Conservation (phyloP, 2,329 filamentous ascomycete genomes). For the Diplodia corticola region DNA sequence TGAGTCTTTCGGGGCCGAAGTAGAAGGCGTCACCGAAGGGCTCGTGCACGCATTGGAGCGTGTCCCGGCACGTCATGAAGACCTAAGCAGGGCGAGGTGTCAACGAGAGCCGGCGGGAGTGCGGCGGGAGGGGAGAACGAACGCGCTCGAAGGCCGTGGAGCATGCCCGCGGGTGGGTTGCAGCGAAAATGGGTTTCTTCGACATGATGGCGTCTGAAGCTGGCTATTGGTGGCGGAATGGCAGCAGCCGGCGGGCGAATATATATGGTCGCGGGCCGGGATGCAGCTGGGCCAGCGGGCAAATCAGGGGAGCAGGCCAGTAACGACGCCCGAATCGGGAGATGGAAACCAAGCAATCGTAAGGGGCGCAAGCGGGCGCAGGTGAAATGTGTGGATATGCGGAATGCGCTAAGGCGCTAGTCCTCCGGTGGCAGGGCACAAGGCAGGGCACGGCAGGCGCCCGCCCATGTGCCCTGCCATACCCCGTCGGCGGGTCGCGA, state of each 20-base stretch:
- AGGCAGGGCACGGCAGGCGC: constrained; percentile 2
- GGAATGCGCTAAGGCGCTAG: constrained; percentile 9
- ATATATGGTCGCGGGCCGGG: constrained; percentile 5
- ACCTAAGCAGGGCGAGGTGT: constrained; percentile 49
- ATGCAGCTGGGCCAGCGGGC: neutral
- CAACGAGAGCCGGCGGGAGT: constrained; percentile 19
- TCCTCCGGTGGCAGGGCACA: constrained; percentile 4
- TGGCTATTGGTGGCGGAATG: neutral
- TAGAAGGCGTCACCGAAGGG: constrained; percentile 97
- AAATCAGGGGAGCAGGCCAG: constrained; percentile 5
- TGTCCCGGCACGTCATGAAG: constrained; percentile 90
- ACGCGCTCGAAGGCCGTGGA: constrained; percentile 97
- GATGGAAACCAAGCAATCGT: neutral
- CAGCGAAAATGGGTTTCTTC: constrained; percentile 82
- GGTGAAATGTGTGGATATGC: constrained; percentile 15
- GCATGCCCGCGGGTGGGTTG: constrained; percentile 90
- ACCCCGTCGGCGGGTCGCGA: neutral
- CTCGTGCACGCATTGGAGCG: constrained; percentile 83
- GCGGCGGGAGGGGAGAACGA: constrained; percentile 37
- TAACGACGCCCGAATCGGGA: constrained; percentile 1
- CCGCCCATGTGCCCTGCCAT: neutral
- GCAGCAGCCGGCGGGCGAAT: neutral
- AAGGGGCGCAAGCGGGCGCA: constrained; percentile 17
- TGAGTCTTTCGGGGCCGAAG: constrained; percentile 86
- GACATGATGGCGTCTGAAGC: constrained; percentile 63